Evolutionary conservation across 1,139 yeast species (phyloP).

Genomic region (Candida neerlandica): DNA sequence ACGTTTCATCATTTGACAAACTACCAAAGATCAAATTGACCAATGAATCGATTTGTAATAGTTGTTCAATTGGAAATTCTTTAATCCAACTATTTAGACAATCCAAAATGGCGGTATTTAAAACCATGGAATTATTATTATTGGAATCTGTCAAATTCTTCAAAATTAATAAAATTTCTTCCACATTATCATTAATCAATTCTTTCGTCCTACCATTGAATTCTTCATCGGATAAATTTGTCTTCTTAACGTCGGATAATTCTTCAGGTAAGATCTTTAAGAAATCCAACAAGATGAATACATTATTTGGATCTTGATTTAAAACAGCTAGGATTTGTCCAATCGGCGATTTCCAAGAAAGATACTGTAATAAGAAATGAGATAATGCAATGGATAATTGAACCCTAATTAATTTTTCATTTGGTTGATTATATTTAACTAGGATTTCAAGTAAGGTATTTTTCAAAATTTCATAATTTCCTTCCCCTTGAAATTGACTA

Average conservation of each 20-base stretch:
- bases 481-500: constrained; percentile 62
- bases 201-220: constrained; percentile 64
- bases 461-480: constrained; percentile 56
- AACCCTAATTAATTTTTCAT: constrained; percentile 63
- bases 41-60: constrained; percentile 63
- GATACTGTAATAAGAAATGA: constrained; percentile 75
- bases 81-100: constrained; percentile 89
- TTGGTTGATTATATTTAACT: constrained; percentile 43
- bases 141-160: constrained; percentile 46
- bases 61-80: constrained; percentile 73
- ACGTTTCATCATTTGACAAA: constrained; percentile 62
- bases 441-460: constrained; percentile 62
- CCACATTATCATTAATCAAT: constrained; percentile 68
- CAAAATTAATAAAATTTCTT: constrained; percentile 64
- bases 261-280: constrained; percentile 91
- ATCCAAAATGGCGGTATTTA: constrained; percentile 55
- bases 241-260: constrained; percentile 71
- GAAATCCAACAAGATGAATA: constrained; percentile 61
- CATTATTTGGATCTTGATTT: constrained; percentile 27
- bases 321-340: constrained; percentile 63
- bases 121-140: constrained; percentile 15
- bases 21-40: constrained; percentile 72
- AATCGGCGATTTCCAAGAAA: constrained; percentile 73
- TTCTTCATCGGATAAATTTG: constrained; percentile 82
- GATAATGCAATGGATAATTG: constrained; percentile 83